Conservation (phyloP, 169 alveolate species). For the Eimeria necatrix region DNA sequence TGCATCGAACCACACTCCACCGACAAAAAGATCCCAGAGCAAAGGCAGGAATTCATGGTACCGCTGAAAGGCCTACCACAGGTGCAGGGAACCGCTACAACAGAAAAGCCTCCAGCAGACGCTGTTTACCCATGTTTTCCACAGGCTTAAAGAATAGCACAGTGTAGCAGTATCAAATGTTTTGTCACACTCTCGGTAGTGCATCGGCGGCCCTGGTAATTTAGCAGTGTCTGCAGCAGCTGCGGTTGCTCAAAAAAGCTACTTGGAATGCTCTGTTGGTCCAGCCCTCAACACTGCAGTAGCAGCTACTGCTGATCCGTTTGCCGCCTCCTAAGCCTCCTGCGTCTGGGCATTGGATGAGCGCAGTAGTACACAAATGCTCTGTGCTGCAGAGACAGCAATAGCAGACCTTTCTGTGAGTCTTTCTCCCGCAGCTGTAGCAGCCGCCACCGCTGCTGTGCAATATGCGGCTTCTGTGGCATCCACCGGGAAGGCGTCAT, state of each 20-base stretch:
- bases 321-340: not conserved
- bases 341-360: not conserved
- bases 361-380: slow-evolving; percentile 3
- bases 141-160: too few relatives aligned
- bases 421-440: slow-evolving; percentile 13
- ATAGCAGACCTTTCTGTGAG: not conserved
- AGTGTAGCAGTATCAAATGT: too few relatives aligned
- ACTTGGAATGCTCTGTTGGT: not conserved
- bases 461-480: not conserved
- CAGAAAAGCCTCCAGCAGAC: too few relatives aligned
- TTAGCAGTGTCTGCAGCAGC: not conserved
- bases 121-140: too few relatives aligned
- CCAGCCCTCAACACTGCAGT: not conserved
- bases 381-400: not conserved
- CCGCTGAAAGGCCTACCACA: too few relatives aligned
- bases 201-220: too few relatives aligned
- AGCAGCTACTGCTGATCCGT: slow-evolving; percentile 7
- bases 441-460: slow-evolving; percentile 62
- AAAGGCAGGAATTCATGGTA: too few relatives aligned
- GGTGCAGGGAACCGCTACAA: too few relatives aligned
- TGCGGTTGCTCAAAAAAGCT: not conserved
- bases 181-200: too few relatives aligned
- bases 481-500: not conserved
- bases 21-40: too few relatives aligned
- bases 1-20: too few relatives aligned